Evolutionary conservation across 2,329 filamentous ascomycete genomes (phyloP), one percentile per base, ranked within the genome.

Genomic region (Blumeria hordei): DNA sequence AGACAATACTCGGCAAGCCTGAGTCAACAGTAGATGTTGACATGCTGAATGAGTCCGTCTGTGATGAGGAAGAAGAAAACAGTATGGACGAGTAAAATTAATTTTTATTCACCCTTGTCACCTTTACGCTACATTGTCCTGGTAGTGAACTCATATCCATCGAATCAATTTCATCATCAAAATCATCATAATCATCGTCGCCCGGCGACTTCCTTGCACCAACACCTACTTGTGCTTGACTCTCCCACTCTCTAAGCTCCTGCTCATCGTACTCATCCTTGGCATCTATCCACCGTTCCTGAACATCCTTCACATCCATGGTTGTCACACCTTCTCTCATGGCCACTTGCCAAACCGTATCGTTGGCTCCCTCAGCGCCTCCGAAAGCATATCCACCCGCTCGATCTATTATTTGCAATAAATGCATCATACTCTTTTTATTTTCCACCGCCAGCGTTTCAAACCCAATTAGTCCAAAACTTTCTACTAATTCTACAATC

Each of bases 381-480:
- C 88, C 88, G 70, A 98, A 95, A 0, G 88, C 84, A 69, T 96
- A 96, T 0, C 92, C 92, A 9, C 86, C 83, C 0, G 92, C 90
- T 44, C 92, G 78, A 67, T 98, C 92, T 64, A 98, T 88, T 0
- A 90, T 82, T 49, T 84, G 80, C 54, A 98, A 71, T 3, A 98
- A 72, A 61, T 85, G 81, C 78, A 93, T 93, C 88, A 98, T 95
- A 65, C 85, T 93, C 69, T 83, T 85, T 67, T 94, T 95, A 65
- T 98, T 92, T 69, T 98, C 92, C 0, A 98, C 88, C 0, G 92
- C 88, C 34, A 98, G 71, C 0, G 93, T 93, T 66, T 96, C 88
- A 64, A 94, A 98, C 0, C 80, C 79, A 1, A 98, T 88, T 3
- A 98, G 75, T 0, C 84, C 83, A 66, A 95, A 96, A 63, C 83